A percentile compares a stretch with the other conserved stretches of the same genome.
Conservation (phyloP, 257 asterid species). For the Anisodus tanguticus region DNA sequence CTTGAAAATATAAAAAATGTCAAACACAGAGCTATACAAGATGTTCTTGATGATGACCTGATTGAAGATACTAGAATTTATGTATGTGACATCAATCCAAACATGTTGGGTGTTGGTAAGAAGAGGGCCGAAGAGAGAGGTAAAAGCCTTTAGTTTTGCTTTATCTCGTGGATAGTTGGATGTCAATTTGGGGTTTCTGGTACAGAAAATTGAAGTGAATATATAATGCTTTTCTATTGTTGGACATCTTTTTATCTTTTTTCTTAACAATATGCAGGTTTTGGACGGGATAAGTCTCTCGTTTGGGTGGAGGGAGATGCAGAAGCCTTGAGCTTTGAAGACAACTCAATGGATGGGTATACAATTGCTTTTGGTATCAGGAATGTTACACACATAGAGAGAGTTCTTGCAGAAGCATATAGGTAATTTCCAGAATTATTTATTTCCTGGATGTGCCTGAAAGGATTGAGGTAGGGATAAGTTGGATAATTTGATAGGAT, state of each 20-base stretch:
- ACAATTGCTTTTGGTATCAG: slow-evolving; percentile 98
- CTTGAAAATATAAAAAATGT: slow-evolving; percentile 62
- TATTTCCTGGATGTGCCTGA: slow-evolving; percentile 14
- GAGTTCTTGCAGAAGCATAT: slow-evolving; percentile 87
- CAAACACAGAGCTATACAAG: slow-evolving; percentile 60
- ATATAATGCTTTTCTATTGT: not conserved
- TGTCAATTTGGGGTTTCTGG: not conserved
- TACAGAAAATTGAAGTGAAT: not conserved
- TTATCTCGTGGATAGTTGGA: not conserved
- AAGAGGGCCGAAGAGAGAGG: slow-evolving; percentile 83
- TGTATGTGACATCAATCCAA: slow-evolving; percentile 89
- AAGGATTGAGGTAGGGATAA: slow-evolving; percentile 2
- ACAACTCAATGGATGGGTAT: slow-evolving; percentile 85
- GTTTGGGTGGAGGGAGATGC: slow-evolving; percentile 96
- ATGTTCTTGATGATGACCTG: slow-evolving; percentile 59
- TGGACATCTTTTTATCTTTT: not conserved
- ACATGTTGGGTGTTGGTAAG: slow-evolving; percentile 80
- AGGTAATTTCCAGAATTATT: slow-evolving; percentile 46
- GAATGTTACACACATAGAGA: slow-evolving; percentile 88
- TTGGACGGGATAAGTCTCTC: slow-evolving; percentile 64
- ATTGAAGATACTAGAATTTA: slow-evolving; percentile 72
- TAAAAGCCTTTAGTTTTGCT: slow-evolving; percentile 27
- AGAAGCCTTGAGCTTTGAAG: slow-evolving; percentile 73
- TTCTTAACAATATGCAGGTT: slow-evolving; percentile 48
- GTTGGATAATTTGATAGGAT: not conserved